Evolutionary conservation across 116 monocot species (phyloP), one percentile per base, ranked within the genome.

Genomic region (Trichopus zeylanicus): DNA sequence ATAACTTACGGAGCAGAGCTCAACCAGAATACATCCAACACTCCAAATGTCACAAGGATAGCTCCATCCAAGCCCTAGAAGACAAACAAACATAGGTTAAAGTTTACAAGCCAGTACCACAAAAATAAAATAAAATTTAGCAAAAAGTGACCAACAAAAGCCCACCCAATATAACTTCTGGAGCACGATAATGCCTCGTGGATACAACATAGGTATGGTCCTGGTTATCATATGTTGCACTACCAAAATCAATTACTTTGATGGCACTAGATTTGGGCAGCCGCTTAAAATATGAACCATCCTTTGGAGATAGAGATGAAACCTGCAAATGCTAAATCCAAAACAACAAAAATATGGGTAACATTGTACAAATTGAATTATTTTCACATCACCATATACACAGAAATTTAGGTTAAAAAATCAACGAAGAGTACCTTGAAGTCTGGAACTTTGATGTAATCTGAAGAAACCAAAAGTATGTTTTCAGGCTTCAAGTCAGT

Each of bases 401-500:
- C n/a, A n/a, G n/a, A n/a, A n/a, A n/a, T n/a, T n/a, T n/a, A n/a
- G n/a, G n/a, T n/a, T n/a, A 42, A 42, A 18, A 3, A 16, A 3
- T 42, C 42, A 42, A 42, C 2, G n/a, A 4, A 16, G 12, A 49
- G 5, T 49, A 94, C 94, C 80, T 86, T 86, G 46, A 60, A 56
- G 34, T 86, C 81, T 3, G 94, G 81, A 37, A 86, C 83, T 78
- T 84, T 82, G 19, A 87, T 70, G 66, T 75, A 81, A 56, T 97
- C 95, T 11, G 74, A 34, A 42, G 95, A 87, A 74, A 91, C 81
- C 64, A 97, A 68, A 31, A 97, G 83, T 67, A 97, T 69, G 55
- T 97, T 97, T 75, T 97, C 95, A 67, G 95, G 91, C 87, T 97
- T 97, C 69, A 97, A 75, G 72, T 97, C 95, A 61, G 90, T 97